Base-by-base conservation (phyloP, 768 basidiomycete genomes). In the Kwoniella sp. region DNA sequence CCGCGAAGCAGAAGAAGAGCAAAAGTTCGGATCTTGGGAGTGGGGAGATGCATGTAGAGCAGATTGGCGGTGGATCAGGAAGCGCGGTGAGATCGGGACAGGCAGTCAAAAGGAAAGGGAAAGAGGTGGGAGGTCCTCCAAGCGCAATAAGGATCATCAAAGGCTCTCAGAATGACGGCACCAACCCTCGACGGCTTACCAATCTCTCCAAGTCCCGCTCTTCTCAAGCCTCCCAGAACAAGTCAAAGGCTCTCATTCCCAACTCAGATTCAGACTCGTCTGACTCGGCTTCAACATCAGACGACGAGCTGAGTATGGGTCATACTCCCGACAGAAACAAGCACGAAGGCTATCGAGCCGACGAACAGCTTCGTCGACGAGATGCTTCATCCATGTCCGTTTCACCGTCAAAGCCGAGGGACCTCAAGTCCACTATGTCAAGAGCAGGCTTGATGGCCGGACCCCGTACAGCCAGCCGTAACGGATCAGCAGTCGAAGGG, bases 241-340 rank as follows among this genome's bases (percentile, higher is more conserved):
- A n/a, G 17, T 17, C 41, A 4, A 9, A 7, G 20, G 8, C 41
- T 45, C 8, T 7, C 15, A 17, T 45, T 17, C 41, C 41, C 15
- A 45, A 26, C 50, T 51, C 50, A 11, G 50, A 51, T 4, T 51
- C 50, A 17, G 41, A 45, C 41, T 37, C 34, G 34, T n/a, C n/a
- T n/a, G 17, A 45, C 3, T 45, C 41, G 41, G 11, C 41, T 20
- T 45, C 41, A 4, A 45, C 41, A 20, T 45, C 57, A 20, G 38
- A 41, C 29, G 64, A 65, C 30, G 64, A 65, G 50, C 22, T 64
- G 55, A 30, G 13, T 9, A 23, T 64, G 17, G 63, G 63, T 1
- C 29, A 26, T n/a, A 64, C 63, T 20, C 63, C 63, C 26, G 47
- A 45, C 37, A 29, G n/a, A 20, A 22, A 64, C 26, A 50, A 28